phyloP scores from a whole-genome alignment of 768 basidiomycete genomes.

The Boletus pseudopeckii region DNA sequence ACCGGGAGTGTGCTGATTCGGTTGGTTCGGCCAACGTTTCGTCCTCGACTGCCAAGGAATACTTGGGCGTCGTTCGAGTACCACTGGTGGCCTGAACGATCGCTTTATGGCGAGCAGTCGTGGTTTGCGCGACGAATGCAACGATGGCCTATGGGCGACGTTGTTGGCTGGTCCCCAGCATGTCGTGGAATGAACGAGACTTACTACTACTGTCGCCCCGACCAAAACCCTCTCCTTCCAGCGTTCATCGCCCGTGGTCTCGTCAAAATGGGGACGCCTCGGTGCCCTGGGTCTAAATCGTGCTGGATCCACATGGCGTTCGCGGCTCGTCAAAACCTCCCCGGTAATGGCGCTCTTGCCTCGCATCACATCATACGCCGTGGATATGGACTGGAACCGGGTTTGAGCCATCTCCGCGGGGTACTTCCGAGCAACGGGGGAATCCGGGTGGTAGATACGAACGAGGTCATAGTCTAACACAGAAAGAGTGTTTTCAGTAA shows the following conservation, averaged over 20 bases:
- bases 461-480: slow-evolving; percentile 73
- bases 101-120: slow-evolving; percentile 30
- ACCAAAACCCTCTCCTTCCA: slow-evolving; percentile 66
- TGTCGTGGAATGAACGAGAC: slow-evolving; percentile 1
- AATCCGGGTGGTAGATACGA: slow-evolving; percentile 76
- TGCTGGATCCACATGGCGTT: slow-evolving; percentile 32
- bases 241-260: slow-evolving; percentile 47
- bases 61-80: background rate
- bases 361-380: slow-evolving; percentile 64
- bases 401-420: slow-evolving; percentile 53
- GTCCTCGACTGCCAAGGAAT: slow-evolving; percentile 14
- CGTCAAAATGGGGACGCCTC: slow-evolving; percentile 46
- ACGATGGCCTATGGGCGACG: slow-evolving; percentile 28
- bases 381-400: slow-evolving; percentile 65
- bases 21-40: slow-evolving; percentile 24
- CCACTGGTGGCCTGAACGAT: slow-evolving; percentile 18
- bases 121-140: slow-evolving; percentile 34
- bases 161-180: background rate
- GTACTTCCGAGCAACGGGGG: slow-evolving; percentile 39
- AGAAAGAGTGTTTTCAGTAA: background rate
- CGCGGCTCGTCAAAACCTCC: slow-evolving; percentile 14
- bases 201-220: slow-evolving; percentile 51
- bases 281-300: slow-evolving; percentile 39
- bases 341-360: slow-evolving; percentile 37
- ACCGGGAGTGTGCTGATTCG: background rate